A percentile compares a stretch with the other conserved stretches of the same genome.
These are phyloP conservation scores for Colletotrichum navitas DNA, from an alignment of 2,329 filamentous ascomycete species.

Conservation along the genomic window DNA sequence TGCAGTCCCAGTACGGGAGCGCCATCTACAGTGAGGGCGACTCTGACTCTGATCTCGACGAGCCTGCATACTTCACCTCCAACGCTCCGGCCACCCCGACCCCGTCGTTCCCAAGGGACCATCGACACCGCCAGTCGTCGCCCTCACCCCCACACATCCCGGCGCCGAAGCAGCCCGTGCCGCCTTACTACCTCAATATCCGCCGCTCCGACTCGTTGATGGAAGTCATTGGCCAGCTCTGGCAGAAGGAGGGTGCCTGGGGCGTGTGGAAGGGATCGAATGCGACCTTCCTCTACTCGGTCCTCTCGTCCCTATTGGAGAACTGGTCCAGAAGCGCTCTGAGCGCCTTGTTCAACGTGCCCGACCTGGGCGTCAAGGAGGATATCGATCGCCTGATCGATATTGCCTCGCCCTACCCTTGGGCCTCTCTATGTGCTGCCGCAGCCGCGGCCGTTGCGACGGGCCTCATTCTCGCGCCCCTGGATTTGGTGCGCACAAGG, in stretches of 20 bases:
- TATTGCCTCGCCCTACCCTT: constrained; percentile 82
- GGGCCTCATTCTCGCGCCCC: constrained; percentile 83
- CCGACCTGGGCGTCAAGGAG: constrained; percentile 82
- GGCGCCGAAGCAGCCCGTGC: constrained; percentile 51
- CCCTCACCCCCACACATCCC: constrained; percentile 52
- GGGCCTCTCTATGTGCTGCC: constrained; percentile 82
- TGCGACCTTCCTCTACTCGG: constrained; percentile 89
- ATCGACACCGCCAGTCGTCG: constrained; percentile 46
- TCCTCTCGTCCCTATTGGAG: constrained; percentile 88
- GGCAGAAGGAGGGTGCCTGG: constrained; percentile 89
- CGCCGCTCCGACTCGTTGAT: constrained; percentile 84
- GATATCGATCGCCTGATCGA: constrained; percentile 81
- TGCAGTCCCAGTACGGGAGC: constrained; percentile 50
- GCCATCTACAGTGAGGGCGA: constrained; percentile 61
- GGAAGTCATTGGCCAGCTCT: constrained; percentile 88
- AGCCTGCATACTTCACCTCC: constrained; percentile 87
- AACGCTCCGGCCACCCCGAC: constrained; percentile 68
- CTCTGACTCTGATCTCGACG: constrained; percentile 79
- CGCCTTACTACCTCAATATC: constrained; percentile 75
- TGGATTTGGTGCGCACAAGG: constrained; percentile 89
- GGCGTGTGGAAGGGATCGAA: constrained; percentile 97
- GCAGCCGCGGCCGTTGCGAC: constrained; percentile 76
- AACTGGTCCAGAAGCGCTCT: constrained; percentile 92
- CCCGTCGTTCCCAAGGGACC: constrained; percentile 54
- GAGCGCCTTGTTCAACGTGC: constrained; percentile 90